Conservation (phyloP, 2,329 filamentous ascomycete genomes). For the Penicillium brasilianum region DNA sequence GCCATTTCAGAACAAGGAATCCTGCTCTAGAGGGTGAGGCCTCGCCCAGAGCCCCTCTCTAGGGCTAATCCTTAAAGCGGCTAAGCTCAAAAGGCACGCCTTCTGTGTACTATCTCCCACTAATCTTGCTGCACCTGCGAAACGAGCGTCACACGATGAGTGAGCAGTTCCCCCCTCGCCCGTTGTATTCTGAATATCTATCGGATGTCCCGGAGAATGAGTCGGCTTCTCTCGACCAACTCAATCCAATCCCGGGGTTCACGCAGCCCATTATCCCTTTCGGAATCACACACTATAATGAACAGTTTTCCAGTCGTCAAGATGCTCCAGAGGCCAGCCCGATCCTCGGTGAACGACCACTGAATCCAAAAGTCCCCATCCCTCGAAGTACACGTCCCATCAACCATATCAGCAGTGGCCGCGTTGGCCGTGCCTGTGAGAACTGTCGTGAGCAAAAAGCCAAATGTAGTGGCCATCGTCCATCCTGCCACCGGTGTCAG, state of each 20-base stretch:
- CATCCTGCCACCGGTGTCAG: slow-evolving; percentile 50
- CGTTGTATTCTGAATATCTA: slow-evolving; percentile 6
- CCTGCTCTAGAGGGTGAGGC: background rate
- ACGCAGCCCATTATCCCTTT: slow-evolving; percentile 20
- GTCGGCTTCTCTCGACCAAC: slow-evolving; percentile 12
- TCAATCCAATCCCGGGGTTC: slow-evolving; percentile 27
- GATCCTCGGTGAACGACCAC: slow-evolving; percentile 22
- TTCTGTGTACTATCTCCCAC: background rate
- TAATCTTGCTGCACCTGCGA: background rate
- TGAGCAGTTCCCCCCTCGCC: slow-evolving; percentile 10
- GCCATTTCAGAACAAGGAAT: too few species aligned
- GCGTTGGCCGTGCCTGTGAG: slow-evolving; percentile 50
- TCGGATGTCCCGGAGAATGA: slow-evolving; percentile 15
- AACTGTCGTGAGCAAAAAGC: slow-evolving; percentile 53
- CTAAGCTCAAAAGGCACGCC: slow-evolving; percentile 14
- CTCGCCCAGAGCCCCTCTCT: slow-evolving; percentile 9
- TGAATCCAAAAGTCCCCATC: slow-evolving; percentile 40
- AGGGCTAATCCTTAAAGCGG: slow-evolving; percentile 12
- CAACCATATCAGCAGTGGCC: slow-evolving; percentile 35
- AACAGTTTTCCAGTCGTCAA: slow-evolving; percentile 21
- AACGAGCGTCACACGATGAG: slow-evolving; percentile 14
- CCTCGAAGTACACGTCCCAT: slow-evolving; percentile 33
- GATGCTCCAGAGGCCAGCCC: slow-evolving; percentile 18
- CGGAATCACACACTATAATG: slow-evolving; percentile 23
- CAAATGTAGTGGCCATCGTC: slow-evolving; percentile 53